Evolutionary conservation across 2,329 filamentous ascomycete genomes (phyloP).

Genomic region (Alternaria sp.): DNA sequence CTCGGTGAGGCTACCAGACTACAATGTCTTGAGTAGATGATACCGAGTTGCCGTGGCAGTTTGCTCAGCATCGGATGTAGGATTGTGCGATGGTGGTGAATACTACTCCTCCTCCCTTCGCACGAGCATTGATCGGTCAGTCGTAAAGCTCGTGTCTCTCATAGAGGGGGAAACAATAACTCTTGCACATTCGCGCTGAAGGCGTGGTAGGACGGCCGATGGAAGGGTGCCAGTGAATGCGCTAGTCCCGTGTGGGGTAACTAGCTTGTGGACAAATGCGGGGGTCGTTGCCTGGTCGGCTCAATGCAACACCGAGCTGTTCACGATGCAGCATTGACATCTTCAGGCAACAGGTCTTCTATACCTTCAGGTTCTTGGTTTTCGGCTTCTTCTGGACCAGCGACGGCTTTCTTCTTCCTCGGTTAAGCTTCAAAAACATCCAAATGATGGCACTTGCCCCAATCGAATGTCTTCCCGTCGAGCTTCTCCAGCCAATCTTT

Average conservation of each 20-base stretch:
- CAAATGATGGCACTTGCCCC: slow-evolving; percentile 28
- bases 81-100: too few relatives aligned
- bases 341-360: background rate
- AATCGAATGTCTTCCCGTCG: slow-evolving; percentile 59
- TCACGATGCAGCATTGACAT: background rate
- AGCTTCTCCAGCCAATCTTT: slow-evolving; percentile 64
- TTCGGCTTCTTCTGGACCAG: background rate
- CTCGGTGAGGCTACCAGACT: background rate
- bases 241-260: slow-evolving; percentile 11
- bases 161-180: background rate
- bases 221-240: background rate
- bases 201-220: background rate
- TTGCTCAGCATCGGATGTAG: too few relatives aligned
- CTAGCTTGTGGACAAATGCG: slow-evolving; percentile 7
- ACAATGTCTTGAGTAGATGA: background rate
- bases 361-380: accelerated
- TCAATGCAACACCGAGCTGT: slow-evolving; percentile 3
- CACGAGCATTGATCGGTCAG: background rate
- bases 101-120: too few relatives aligned
- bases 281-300: background rate
- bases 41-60: too few relatives aligned
- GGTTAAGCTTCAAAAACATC: background rate
- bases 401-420: background rate
- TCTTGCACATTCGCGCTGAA: background rate
- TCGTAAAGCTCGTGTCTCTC: background rate